Base-by-base conservation (phyloP, 352 stramenopile species). In the Saprolegnia diclina region DNA sequence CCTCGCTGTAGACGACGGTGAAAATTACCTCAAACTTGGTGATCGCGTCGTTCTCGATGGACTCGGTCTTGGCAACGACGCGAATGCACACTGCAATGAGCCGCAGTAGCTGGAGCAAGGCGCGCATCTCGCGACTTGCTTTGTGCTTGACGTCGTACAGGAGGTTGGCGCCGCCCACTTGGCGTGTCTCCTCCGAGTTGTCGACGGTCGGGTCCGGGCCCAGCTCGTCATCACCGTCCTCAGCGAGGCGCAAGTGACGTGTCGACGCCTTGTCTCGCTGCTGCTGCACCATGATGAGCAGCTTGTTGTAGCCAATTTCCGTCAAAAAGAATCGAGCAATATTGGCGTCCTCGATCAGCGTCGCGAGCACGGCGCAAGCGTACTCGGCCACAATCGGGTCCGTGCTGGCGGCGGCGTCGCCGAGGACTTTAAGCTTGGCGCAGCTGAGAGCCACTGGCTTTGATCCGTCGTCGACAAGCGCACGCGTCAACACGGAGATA, bases 251-350 rank as follows among this genome's bases (percentile, higher is more conserved):
- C 24, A 59, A n/a, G 7, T 59, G 52, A 19, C 52, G 52, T 7
- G 52, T 59, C 16, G 44, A 40, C 0, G 11, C n/a, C 45, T 69
- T 69, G 32, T 42, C 62, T 5, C 45, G 63, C 1, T 42, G n/a
- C 37, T 69, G 63, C 18, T 69, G 63, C 11, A 69, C 10, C 14
- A 69, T 24, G 21, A 53, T 69, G 14, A 69, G 63, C 22, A 52
- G 14, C 22, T 52, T 26, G 22, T 52, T 69, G 18, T 61, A 69
- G 16, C 63, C 45, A 48, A 69, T 61, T 21, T 69, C 63, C 5
- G 24, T 26, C 13, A 69, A 48, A n/a, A 69, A 69, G 16, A 62
- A 61, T 9, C 10, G 32, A 2, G 63, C 63, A 18, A 40, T 40
- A 5, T 69, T 22, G 10, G 14, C 21, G 32, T 69, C 54, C 18